Conservation (phyloP, 2,329 filamentous ascomycete species). For the Elsinoe ampelina region DNA sequence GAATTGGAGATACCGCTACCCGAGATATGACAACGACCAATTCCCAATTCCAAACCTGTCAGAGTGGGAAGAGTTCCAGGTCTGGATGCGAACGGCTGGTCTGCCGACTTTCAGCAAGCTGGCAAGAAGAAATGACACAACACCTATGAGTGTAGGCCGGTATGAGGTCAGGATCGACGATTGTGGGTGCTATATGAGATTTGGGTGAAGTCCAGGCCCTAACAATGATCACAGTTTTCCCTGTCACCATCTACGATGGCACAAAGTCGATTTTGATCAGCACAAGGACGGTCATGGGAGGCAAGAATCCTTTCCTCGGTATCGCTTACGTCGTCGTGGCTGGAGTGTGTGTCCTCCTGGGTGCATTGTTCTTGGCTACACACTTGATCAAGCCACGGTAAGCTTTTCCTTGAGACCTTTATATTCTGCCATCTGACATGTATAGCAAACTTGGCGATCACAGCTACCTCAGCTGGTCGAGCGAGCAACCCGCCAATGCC, state of each 20-base stretch:
- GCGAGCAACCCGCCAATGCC: constrained; percentile 51
- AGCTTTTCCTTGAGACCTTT: constrained; percentile 25
- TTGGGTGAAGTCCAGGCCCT: no score
- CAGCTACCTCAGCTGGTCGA: constrained; percentile 95
- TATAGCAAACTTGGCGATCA: constrained; percentile 90
- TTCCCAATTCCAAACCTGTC: constrained; percentile 63
- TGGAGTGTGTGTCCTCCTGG: constrained; percentile 82
- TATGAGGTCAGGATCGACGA: constrained; percentile 72
- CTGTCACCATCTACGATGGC: constrained; percentile 66
- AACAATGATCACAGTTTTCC: constrained; percentile 55
- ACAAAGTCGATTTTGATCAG: constrained; percentile 86
- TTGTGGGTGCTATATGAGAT: constrained; percentile 48
- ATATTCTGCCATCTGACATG: background rate
- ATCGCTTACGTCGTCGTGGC: constrained; percentile 94
- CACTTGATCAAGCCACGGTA: constrained; percentile 87
- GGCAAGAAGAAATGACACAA: constrained; percentile 68
- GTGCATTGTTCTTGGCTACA: constrained; percentile 76
- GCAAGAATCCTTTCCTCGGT: constrained; percentile 88
- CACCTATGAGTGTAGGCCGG: constrained; percentile 56
- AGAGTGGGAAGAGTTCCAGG: constrained; percentile 77
- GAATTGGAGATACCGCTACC: constrained; percentile 69
- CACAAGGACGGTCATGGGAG: constrained; percentile 85
- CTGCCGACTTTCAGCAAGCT: constrained; percentile 93
- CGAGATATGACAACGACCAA: constrained; percentile 56
- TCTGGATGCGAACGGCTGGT: constrained; percentile 98